Base-by-base conservation (phyloP, 305 asterid genomes). In the Coffea humblotiana region DNA sequence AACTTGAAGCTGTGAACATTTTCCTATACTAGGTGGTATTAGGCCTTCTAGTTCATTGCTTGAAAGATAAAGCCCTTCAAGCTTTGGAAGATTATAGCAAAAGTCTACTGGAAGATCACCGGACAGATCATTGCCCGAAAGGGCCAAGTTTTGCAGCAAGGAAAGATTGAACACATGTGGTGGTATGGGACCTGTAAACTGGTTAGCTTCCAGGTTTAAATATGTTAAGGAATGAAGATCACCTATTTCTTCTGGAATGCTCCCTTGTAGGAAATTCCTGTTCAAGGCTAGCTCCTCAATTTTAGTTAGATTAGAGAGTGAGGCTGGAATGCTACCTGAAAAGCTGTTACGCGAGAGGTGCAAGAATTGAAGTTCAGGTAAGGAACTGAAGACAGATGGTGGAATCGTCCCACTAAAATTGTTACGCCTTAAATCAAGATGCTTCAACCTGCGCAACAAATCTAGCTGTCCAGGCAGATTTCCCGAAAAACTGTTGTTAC, bases 21-120 rank as follows among this genome's bases (percentile, higher is more conserved):
- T 75, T 51, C 54, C 68, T 65, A 84, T 47, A 65, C 75, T 79
- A 4, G 77, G 27, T 0, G 83, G 83, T 4, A 84, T 54, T 47
- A 16, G 54, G 35, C 85, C 87, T 43, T 45, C 69, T 14, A 84
- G 69, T 32, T 48, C 10, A 70, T 81, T 81, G 37, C 40, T 0
- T 8, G 83, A 82, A 10, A 82, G 83, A 49, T 19, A 82, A 23
- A 85, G 79, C 6, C 74, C 47, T 60, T 51, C 7, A 6, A 85
- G 83, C 48, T 37, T 71, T 47, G 86, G 81, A 13, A 83, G 77
- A 13, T 75, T 74, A 6, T 8, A 54, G 72, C 83, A 81, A 52
- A 80, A 52, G 70, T 75, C 76, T 23, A 29, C 52, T 4, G 82
- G 84, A 77, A 82, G 84, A 12, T 71, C 80, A 2, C 88, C 81